Evolutionary conservation across 2,329 filamentous ascomycete species (phyloP).

Genomic region (Eutypella sp.): DNA sequence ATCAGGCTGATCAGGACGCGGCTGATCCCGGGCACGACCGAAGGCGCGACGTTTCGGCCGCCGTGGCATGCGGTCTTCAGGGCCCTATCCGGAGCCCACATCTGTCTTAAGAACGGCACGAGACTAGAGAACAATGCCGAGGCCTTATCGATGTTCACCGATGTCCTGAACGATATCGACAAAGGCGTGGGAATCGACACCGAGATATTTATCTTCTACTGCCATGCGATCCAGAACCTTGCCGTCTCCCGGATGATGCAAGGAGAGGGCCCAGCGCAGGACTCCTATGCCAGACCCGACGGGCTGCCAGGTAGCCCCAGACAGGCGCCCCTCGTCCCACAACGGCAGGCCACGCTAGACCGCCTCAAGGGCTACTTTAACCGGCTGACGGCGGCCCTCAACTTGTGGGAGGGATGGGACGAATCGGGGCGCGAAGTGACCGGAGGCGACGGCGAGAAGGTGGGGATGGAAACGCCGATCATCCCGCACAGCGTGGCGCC

Average conservation of each 20-base stretch:
- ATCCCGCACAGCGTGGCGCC: slow-evolving; percentile 40
- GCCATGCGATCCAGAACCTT: slow-evolving; percentile 29
- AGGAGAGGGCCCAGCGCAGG: neutral
- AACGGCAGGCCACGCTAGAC: slow-evolving; percentile 1
- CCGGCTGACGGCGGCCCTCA: slow-evolving; percentile 21
- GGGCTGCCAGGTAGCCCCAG: no score
- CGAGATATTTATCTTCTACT: slow-evolving; percentile 31
- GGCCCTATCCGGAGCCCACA: slow-evolving; percentile 30
- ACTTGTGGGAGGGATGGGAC: slow-evolving; percentile 1
- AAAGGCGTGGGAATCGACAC: slow-evolving; percentile 26
- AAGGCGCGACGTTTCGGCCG: slow-evolving; percentile 28
- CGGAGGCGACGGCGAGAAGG: no score
- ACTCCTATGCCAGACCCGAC: no score
- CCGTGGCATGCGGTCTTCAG: slow-evolving; percentile 40
- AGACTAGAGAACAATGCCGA: slow-evolving; percentile 20
- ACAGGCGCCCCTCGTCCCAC: slow-evolving; percentile 9
- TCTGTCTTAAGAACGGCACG: slow-evolving; percentile 23
- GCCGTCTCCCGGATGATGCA: slow-evolving; percentile 13
- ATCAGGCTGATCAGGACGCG: slow-evolving; percentile 28
- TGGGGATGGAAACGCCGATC: no score
- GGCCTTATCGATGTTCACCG: slow-evolving; percentile 28
- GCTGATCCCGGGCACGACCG: slow-evolving; percentile 17
- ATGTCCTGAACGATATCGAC: slow-evolving; percentile 25
- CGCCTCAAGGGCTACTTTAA: slow-evolving; percentile 14
- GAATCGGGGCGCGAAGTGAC: no score